Evolutionary conservation across 371 early-diverging fungal genomes (phyloP).

Genomic region (Amoeboaphelidium protococcarum): DNA sequence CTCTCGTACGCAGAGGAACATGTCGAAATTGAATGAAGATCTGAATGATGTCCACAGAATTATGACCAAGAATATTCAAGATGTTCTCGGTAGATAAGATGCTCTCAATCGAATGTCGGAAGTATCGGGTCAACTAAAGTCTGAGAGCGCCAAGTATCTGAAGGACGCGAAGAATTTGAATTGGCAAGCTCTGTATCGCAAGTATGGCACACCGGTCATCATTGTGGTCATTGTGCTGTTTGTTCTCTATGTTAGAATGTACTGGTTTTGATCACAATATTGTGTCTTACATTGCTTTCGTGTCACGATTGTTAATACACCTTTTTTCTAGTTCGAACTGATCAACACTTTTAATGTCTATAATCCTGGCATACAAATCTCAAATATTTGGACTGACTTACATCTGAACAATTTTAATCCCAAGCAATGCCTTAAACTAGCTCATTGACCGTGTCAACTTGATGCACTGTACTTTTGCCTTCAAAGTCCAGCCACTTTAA

Average conservation of each 20-base stretch:
- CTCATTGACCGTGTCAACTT: no score
- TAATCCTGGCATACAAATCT: no score
- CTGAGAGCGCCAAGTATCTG: constrained; percentile 37
- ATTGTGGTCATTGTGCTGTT: constrained; percentile 43
- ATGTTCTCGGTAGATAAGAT: constrained; percentile 75
- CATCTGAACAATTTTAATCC: no score
- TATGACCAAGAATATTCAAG: constrained; percentile 93
- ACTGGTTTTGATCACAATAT: constrained; percentile 13
- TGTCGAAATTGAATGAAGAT: constrained; percentile 80
- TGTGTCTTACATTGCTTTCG: no score
- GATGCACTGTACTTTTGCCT: no score
- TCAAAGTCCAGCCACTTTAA: no score
- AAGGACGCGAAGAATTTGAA: constrained; percentile 55
- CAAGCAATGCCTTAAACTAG: no score
- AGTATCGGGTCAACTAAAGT: constrained; percentile 29
- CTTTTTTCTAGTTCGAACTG: no score
- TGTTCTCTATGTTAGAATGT: constrained; percentile 43
- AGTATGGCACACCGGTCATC: constrained; percentile 74
- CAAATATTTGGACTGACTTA: no score
- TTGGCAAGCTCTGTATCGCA: constrained; percentile 60
- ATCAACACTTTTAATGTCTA: no score
- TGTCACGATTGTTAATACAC: no score
- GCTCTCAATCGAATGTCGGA: constrained; percentile 43
- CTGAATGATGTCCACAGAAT: constrained; percentile 81
- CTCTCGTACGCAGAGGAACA: constrained; percentile 64